Base-by-base conservation (phyloP, 495 filamentous ascomycete species). In the Podospora comata region DNA sequence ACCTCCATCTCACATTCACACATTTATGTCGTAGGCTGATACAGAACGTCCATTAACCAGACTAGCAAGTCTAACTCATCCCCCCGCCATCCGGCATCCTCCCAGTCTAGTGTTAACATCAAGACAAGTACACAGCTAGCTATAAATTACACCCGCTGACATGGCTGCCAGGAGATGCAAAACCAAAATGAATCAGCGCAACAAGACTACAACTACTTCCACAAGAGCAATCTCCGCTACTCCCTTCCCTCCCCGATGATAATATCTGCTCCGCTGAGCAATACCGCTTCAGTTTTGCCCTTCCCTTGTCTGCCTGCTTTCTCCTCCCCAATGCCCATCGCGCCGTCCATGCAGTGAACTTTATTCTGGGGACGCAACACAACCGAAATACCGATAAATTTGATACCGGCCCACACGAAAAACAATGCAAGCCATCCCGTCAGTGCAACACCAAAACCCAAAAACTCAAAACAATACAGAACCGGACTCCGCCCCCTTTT, bases 241-340 rank as follows among this genome's bases (percentile, higher is more conserved):
- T 16, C 15, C 15, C 39, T 11, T 48, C 13, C 39, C 39, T 3
- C 39, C 15, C 15, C 39, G 13, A 48, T 11, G 2, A 48, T 48
- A 48, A 48, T 2, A 48, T 48, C 39, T 48, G 39, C 39, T 48
- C 39, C 39, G 39, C 39, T 48, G 13, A 48, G 39, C 7, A 48
- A 18, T 48, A 48, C 39, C 39, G 39, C 39, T 48, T 16, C 39
- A 48, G 5, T 48, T 63, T 65, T 62, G 67, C 65, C 65, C 65
- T 53, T 48, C 39, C 34, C 15, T 48, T 48, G 13, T 48, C 13
- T 48, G 39, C 0, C 39, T 48, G 39, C 2, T 11, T 48, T 13
- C 39, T 13, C 15, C 39, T 13, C 39, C 18, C 39, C 23, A 20
- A 64, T 28, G 44, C 39, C 19, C 44, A 26, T 53, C 39, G 26